These are phyloP conservation scores for Verruconis gallopava DNA, from an alignment of 2,329 filamentous ascomycete species.

Conservation along the genomic window DNA sequence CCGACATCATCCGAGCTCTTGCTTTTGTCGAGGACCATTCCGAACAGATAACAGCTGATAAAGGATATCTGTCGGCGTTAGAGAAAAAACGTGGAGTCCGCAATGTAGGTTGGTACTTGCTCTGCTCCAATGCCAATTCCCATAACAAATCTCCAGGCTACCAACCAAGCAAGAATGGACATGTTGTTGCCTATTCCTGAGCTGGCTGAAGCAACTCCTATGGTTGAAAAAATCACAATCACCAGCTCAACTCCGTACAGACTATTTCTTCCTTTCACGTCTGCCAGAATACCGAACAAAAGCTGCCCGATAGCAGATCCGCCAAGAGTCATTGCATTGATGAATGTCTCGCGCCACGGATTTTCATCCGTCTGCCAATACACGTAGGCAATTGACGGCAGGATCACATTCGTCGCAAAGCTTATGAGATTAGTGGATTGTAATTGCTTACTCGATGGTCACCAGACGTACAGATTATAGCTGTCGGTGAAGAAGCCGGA, in stretches of 20 bases:
- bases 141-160: conserved; percentile 28
- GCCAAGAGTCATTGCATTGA: conserved; percentile 34
- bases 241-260: conserved; percentile 39
- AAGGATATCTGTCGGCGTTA: conserved; percentile 26
- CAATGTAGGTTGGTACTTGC: conserved; percentile 9
- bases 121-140: conserved; percentile 30
- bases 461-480: conserved; percentile 35
- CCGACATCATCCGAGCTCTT: conserved; percentile 26
- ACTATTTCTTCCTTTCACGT: conserved; percentile 34
- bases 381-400: conserved; percentile 35
- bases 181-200: conserved; percentile 23
- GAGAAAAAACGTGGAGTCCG: neutral
- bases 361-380: conserved; percentile 26
- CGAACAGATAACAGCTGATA: conserved; percentile 51
- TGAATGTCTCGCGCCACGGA: conserved; percentile 22
- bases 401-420: conserved; percentile 30
- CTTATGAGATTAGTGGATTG: too few relatives aligned
- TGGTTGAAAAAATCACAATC: conserved; percentile 31
- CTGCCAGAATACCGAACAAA: conserved; percentile 33
- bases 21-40: conserved; percentile 31
- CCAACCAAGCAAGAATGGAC: conserved; percentile 21
- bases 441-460: too few relatives aligned
- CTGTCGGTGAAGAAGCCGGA: conserved; percentile 38
- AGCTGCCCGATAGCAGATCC: conserved; percentile 36
- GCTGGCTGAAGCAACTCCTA: conserved; percentile 34